phyloP scores from a whole-genome alignment of 129 eudicot genomes.

The Centrapalus pauciflorus region DNA sequence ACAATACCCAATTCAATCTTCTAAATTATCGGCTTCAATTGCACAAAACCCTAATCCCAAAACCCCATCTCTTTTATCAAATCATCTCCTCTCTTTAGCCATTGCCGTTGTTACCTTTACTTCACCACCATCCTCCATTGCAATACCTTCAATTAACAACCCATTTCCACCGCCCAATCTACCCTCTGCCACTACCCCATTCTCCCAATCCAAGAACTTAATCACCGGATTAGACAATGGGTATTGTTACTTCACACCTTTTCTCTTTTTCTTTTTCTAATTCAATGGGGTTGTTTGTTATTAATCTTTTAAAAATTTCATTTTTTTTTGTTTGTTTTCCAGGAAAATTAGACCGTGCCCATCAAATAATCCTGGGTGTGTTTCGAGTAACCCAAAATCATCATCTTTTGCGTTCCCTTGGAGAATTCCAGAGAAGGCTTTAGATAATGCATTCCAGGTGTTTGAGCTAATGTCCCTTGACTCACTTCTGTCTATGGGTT shows the following conservation, averaged over 20 bases:
- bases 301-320: not conserved
- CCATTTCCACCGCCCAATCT: constrained; percentile 22
- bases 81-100: constrained; percentile 50
- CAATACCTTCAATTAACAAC: constrained; percentile 55
- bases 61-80: constrained; percentile 12
- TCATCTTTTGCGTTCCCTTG: constrained; percentile 77
- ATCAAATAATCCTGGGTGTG: constrained; percentile 78
- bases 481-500: not conserved
- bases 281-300: not conserved
- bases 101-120: constrained; percentile 49
- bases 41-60: constrained; percentile 25
- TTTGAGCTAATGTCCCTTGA: not conserved
- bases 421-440: constrained; percentile 46
- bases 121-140: constrained; percentile 49
- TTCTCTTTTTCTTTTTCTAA: not conserved
- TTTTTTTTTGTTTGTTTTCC: constrained; percentile 20
- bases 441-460: constrained; percentile 67
- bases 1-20: constrained; percentile 22
- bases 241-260: constrained; percentile 27
- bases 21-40: constrained; percentile 5
- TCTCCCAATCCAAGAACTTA: constrained; percentile 80
- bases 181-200: constrained; percentile 65
- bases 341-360: constrained; percentile 92
- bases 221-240: constrained; percentile 84
- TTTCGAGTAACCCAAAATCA: constrained; percentile 78